Percentiles rank a stretch among this genome's conserved stretches.
These are phyloP conservation scores for Paramecium tetraurelia DNA, from an alignment of 73 alveolate genomes.

Conservation along the genomic window DNA sequence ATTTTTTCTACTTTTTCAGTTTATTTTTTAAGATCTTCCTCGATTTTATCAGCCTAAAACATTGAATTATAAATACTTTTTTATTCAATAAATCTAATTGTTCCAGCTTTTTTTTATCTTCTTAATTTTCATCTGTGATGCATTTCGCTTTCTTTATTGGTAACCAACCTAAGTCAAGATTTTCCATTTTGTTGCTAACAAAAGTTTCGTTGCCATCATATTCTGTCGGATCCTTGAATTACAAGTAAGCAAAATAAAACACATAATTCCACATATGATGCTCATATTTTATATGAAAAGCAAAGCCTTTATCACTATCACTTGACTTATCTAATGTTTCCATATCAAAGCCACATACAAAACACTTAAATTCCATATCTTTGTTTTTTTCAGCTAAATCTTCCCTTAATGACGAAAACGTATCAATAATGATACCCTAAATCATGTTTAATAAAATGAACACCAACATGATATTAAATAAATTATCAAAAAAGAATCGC, in stretches of 20 bases:
- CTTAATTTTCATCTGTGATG: constrained; percentile 30
- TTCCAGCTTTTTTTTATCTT: constrained; percentile 27
- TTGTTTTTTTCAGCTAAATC: constrained; percentile 77
- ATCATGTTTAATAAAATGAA: constrained; percentile 89
- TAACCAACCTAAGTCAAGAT: constrained; percentile 87
- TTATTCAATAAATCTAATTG: not conserved
- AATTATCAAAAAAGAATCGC: constrained; percentile 88
- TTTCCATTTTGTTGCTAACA: constrained; percentile 77
- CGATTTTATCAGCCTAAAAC: not conserved
- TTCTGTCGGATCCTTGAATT: constrained; percentile 84
- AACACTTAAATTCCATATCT: constrained; percentile 84
- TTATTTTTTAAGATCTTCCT: not conserved
- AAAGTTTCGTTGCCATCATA: constrained; percentile 92
- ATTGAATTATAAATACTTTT: not conserved
- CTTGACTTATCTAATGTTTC: constrained; percentile 84
- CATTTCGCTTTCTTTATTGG: constrained; percentile 71
- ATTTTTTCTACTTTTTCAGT: not conserved
- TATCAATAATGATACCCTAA: constrained; percentile 96
- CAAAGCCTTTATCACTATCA: constrained; percentile 61
- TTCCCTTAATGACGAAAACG: constrained; percentile 92
- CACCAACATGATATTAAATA: constrained; percentile 83
- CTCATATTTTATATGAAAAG: constrained; percentile 68
- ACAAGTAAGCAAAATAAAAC: constrained; percentile 84
- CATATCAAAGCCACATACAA: constrained; percentile 90
- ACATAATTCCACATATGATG: constrained; percentile 92